phyloP scores from a whole-genome alignment of 2,329 filamentous ascomycete species.

The Colletotrichum musicola region DNA sequence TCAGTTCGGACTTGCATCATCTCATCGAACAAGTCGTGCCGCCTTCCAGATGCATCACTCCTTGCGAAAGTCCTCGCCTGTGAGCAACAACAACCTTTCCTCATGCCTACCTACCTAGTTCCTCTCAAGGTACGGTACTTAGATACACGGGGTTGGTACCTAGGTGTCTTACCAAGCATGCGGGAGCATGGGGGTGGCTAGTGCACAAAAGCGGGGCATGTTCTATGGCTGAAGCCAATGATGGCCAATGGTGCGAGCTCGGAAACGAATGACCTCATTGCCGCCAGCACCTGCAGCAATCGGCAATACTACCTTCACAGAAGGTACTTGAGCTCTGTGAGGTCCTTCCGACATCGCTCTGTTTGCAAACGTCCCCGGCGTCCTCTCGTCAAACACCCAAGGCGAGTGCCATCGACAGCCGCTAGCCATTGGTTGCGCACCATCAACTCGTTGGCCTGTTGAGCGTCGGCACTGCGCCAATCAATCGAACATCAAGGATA shows the following conservation, averaged over 20 bases:
- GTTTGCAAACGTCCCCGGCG: conserved; percentile 8
- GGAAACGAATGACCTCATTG: conserved; percentile 31
- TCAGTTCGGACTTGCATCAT: background rate
- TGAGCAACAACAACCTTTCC: background rate
- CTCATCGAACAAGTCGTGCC: background rate
- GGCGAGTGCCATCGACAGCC: background rate
- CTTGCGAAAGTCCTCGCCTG: background rate
- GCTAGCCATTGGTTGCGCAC: conserved; percentile 8
- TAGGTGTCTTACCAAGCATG: background rate
- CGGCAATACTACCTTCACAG: background rate
- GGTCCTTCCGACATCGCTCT: conserved; percentile 33
- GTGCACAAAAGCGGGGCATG: background rate
- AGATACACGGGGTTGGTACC: background rate
- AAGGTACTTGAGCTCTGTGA: too few relatives aligned
- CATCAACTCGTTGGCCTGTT: background rate
- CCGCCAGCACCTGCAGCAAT: too few relatives aligned
- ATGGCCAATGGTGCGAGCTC: conserved; percentile 18
- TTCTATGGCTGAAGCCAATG: conserved; percentile 29
- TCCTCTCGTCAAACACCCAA: background rate
- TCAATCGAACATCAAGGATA: background rate
- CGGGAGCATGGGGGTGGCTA: conserved; percentile 35
- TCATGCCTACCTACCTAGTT: background rate
- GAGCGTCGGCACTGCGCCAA: background rate
- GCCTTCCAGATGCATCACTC: background rate
- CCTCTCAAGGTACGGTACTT: background rate